Evolutionary conservation across 140 eudicot genomes (phyloP), one percentile per base, ranked within the genome.

Genomic region (Oenanthe javanica): DNA sequence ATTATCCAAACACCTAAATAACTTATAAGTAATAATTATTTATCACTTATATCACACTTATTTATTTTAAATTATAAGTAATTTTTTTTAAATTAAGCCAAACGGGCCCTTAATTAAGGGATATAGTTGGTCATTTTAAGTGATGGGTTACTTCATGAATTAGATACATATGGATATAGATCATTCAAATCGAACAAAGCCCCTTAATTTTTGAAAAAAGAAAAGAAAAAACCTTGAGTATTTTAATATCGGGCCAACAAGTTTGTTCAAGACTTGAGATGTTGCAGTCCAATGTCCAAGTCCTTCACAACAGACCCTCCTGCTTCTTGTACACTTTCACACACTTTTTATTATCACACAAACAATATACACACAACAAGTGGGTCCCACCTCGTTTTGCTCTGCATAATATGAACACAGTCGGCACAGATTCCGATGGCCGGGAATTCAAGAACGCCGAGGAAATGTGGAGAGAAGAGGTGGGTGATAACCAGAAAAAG

Each of bases 381-480:
- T 7, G 36, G 0, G 67, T n/a, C 67, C 70, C 70, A 9, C 38
- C 36, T 61, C 38, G 70, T n/a, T 61, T 9, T 61, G 15, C 70
- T 23, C 23, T 23, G 1, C 36, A 23, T 36, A 61, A 0, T n/a
- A 95, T 95, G 99, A 90, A 95, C 69, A 81, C 84, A 16, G 82
- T 79, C 18, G 97, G 99, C 6, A 69, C 81, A 64, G 99, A 93
- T 82, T 88, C 91, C 77, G 88, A 82, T 49, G 99, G 99, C 79
- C 95, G 97, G 14, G 75, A 87, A 79, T 95, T 90, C 88, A 91
- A 86, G 70, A 95, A 79, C 89, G 90, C 92, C 45, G 97, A 88
- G 47, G 99, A 95, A 82, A 95, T 95, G 99, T 95, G 99, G 99
- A 85, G 81, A 81, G 96, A 92, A 84, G 95, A 92, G 84, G 89